Evolutionary conservation across 2,329 filamentous ascomycete species (phyloP), one percentile per base, ranked within the genome.

Genomic region (Paradendryphiella salina): DNA sequence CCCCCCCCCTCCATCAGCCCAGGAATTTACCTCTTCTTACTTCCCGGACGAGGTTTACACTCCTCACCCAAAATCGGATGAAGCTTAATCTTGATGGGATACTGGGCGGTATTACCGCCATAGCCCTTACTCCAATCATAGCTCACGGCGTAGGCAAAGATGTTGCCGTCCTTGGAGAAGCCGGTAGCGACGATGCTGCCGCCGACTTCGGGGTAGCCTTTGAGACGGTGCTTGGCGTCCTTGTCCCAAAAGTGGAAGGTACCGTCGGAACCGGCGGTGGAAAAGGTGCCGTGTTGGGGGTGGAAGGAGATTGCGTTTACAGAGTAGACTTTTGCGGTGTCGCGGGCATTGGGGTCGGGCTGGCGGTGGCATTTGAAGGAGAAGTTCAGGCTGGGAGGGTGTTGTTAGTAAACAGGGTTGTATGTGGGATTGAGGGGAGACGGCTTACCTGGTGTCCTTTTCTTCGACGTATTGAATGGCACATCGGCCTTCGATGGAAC

Each of bases 121-220:
- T 93, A 96, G 13, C 94, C 94, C 79, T 99, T 97, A 77, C 88
- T 91, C 94, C 94, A 99, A 77, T 99, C 94, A 73, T 99, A 99
- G 71, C 90, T 91, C 39, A 96, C 84, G 20, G 92, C 90, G 52
- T 80, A 80, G 7, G 77, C 78, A 54, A 80, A 80, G 57, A 80
- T 79, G 59, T 72, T 86, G 44, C 94, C 94, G 50, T 81, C 87
- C 64, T 85, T 84, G 77, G 92, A 96, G 80, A 99, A 99, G n/a
- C 85, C 89, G 1, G 92, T 96, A 18, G 89, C 82, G 6, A 88
- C 88, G 76, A 99, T 99, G 66, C 88, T 90, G 50, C 92, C 92
- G 52, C 77, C 77, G 29, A 79, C 77, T 47, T 79, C 75, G 3
- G 75, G 75, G 61, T 80, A 99, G 11, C 94, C 94, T 80, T 80